Percentiles rank a stretch among this genome's conserved stretches.
phyloP scores from a whole-genome alignment of 2,329 filamentous ascomycete species.

The Curvularia eragrostidis region DNA sequence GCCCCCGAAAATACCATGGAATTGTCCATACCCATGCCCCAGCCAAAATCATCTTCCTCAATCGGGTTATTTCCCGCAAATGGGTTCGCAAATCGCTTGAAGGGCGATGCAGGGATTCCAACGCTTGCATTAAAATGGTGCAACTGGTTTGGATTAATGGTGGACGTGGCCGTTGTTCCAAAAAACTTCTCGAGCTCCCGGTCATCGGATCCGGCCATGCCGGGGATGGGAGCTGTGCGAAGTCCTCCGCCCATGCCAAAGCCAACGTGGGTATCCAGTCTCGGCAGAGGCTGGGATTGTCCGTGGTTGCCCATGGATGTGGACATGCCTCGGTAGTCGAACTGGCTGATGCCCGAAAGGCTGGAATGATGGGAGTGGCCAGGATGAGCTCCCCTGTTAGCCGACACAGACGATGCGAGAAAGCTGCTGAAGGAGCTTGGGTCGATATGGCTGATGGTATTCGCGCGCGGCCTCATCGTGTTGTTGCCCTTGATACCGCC shows the following conservation, averaged over 20 bases:
- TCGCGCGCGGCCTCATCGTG: constrained; percentile 84
- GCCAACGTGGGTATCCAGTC: constrained; percentile 80
- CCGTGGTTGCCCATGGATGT: constrained; percentile 70
- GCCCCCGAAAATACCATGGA: constrained; percentile 60
- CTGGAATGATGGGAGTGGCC: constrained; percentile 75
- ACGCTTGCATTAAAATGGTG: constrained; percentile 87
- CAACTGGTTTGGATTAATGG: constrained; percentile 71
- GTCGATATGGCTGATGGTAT: constrained; percentile 95
- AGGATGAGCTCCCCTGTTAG: constrained; percentile 59
- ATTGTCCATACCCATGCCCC: constrained; percentile 82
- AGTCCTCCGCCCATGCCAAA: constrained; percentile 72
- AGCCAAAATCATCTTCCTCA: constrained; percentile 81
- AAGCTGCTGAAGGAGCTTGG: constrained; percentile 68
- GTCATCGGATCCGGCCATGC: constrained; percentile 60
- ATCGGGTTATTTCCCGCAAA: constrained; percentile 67
- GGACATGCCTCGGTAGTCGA: constrained; percentile 77
- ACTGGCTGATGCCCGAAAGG: constrained; percentile 69
- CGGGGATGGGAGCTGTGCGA: constrained; percentile 72
- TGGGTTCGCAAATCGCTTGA: constrained; percentile 53
- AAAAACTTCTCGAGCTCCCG: constrained; percentile 76
- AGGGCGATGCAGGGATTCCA: constrained; percentile 63
- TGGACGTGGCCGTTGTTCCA: constrained; percentile 61
- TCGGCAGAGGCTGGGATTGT: constrained; percentile 72
- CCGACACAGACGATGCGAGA: constrained; percentile 59
- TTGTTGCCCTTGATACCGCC: constrained; percentile 56